These are phyloP conservation scores for Kickxella alabastrina DNA, from an alignment of 192 early-diverging fungal genomes.

Conservation along the genomic window DNA sequence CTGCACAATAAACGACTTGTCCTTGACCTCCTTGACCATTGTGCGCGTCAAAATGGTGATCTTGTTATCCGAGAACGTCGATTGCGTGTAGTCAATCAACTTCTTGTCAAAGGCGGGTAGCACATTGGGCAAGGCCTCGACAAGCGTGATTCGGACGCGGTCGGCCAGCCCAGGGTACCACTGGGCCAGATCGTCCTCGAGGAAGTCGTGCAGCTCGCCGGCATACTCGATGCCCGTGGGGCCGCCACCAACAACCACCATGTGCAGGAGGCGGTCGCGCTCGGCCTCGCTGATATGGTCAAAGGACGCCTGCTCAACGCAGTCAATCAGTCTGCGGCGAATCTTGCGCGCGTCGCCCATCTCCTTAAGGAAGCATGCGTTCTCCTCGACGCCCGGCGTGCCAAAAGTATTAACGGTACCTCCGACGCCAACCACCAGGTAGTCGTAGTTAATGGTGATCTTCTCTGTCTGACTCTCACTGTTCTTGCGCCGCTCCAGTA, in stretches of 20 bases:
- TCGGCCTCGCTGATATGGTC: conserved; percentile 61
- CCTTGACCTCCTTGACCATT: conserved; percentile 61
- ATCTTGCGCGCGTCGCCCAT: conserved; percentile 81
- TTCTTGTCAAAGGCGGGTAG: conserved; percentile 72
- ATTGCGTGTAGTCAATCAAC: conserved; percentile 68
- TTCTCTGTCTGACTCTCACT: conserved; percentile 56
- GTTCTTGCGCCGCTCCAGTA: conserved; percentile 62
- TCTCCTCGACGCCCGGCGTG: conserved; percentile 77
- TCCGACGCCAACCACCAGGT: conserved; percentile 78
- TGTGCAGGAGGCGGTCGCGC: conserved; percentile 64
- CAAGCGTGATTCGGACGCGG: conserved; percentile 62
- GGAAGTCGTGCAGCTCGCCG: conserved; percentile 76
- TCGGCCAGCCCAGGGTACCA: conserved; percentile 71
- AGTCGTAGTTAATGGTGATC: conserved; percentile 64
- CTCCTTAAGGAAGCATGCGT: conserved; percentile 84
- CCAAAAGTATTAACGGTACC: conserved; percentile 80
- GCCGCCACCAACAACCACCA: conserved; percentile 85
- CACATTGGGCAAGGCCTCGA: conserved; percentile 77
- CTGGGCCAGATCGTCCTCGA: conserved; percentile 72
- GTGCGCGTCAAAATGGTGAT: conserved; percentile 75
- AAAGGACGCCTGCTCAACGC: conserved; percentile 73
- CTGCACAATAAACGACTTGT: conserved; percentile 58
- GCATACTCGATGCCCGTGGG: conserved; percentile 78
- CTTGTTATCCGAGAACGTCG: conserved; percentile 68
- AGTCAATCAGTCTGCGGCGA: conserved; percentile 72